Conservation (phyloP, 108 stramenopile species). For the Epipyxis sp. region DNA sequence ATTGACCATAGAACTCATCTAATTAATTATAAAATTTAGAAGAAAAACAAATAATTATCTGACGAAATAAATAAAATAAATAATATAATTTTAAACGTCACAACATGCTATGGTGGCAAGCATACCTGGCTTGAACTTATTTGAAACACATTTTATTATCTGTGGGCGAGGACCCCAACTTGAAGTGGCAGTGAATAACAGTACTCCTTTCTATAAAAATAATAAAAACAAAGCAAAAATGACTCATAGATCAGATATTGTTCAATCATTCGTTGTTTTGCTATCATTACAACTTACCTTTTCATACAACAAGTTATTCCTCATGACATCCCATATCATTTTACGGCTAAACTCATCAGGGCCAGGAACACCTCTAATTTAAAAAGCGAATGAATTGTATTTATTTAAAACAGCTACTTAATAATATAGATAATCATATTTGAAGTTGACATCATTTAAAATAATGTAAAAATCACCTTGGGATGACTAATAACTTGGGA, state of each 20-base stretch:
- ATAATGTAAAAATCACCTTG: too few species aligned
- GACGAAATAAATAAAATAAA: not conserved
- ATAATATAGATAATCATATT: not conserved
- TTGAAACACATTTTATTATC: not conserved
- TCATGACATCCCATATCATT: too few species aligned
- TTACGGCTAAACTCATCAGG: too few species aligned
- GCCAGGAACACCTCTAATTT: not conserved
- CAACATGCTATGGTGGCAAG: not conserved
- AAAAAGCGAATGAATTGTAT: not conserved
- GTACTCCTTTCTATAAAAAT: not conserved
- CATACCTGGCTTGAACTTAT: not conserved
- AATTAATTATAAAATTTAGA: too few species aligned
- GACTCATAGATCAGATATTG: not conserved
- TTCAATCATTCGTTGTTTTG: not conserved
- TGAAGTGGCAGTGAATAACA: constrained; percentile 2
- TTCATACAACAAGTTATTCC: too few species aligned
- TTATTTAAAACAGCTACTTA: not conserved
- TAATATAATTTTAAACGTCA: not conserved
- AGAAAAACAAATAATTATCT: not conserved
- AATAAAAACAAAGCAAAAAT: not conserved
- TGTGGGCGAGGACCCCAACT: constrained; percentile 7
- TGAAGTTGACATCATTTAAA: too few species aligned
- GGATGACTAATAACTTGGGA: too few species aligned
- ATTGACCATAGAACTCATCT: too few species aligned
- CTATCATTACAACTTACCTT: too few species aligned